Conservation (phyloP, 2,329 filamentous ascomycete species). For the Sphaceloma murrayae region DNA sequence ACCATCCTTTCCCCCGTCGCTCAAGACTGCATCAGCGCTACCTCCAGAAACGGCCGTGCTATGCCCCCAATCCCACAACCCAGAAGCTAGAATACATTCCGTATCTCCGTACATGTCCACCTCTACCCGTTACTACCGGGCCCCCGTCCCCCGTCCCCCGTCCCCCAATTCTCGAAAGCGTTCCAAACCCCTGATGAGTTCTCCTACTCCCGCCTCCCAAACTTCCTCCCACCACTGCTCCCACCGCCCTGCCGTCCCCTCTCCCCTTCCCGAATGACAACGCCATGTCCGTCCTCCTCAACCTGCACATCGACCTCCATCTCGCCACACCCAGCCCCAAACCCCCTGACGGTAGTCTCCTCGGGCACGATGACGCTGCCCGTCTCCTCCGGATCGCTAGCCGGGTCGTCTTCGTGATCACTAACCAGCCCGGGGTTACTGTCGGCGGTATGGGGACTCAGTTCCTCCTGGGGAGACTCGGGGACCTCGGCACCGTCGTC, state of each 20-base stretch:
- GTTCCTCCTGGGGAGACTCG: conserved; percentile 28
- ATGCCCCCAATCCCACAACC: no score
- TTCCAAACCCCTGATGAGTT: background rate
- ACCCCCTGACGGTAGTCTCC: conserved; percentile 19
- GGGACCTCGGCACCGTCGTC: no score
- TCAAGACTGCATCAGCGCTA: no score
- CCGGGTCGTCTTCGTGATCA: conserved; percentile 42
- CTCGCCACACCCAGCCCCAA: conserved; percentile 24
- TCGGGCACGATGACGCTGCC: conserved; percentile 24
- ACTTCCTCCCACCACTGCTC: conserved; percentile 7
- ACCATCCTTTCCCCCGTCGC: conserved; percentile 1
- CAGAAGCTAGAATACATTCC: no score
- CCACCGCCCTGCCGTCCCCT: background rate
- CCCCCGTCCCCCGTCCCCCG: background rate
- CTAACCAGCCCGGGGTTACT: conserved; percentile 42
- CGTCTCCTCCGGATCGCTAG: conserved; percentile 24
- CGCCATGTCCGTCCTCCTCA: conserved; percentile 29
- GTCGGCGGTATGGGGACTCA: conserved; percentile 40
- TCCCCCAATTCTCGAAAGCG: background rate
- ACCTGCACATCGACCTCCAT: conserved; percentile 31
- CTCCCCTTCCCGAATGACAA: conserved; percentile 24
- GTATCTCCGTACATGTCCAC: no score
- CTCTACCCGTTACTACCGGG: no score
- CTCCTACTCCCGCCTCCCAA: conserved; percentile 1
- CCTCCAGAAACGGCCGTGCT: no score